These are phyloP conservation scores for Fusarium duplospermum DNA, from an alignment of 2,329 filamentous ascomycete genomes.

Conservation along the genomic window DNA sequence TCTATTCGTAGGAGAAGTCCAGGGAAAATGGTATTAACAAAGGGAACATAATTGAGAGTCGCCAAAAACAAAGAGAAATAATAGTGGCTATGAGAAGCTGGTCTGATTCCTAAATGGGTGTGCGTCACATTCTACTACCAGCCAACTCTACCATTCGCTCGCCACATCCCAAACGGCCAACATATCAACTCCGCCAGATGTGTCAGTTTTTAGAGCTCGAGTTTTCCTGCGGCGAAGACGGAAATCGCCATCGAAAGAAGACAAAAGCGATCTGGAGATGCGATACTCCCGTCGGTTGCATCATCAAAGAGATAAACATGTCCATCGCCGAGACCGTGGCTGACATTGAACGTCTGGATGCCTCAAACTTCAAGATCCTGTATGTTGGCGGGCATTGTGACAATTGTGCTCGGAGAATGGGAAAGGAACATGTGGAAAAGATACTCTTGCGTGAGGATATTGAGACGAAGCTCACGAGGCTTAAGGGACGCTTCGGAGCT, in stretches of 20 bases:
- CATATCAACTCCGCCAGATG: neutral
- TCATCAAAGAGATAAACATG: neutral
- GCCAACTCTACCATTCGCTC: neutral
- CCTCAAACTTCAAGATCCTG: neutral
- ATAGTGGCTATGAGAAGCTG: neutral
- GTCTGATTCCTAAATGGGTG: neutral
- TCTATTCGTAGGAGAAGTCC: too few species aligned
- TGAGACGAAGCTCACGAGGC: neutral
- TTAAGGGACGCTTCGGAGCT: neutral
- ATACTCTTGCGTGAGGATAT: neutral
- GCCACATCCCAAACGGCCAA: neutral
- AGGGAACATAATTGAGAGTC: neutral
- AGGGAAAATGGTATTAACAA: neutral
- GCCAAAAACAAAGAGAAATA: neutral
- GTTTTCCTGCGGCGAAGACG: neutral
- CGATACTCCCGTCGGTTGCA: neutral
- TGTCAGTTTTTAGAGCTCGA: neutral
- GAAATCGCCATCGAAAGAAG: neutral
- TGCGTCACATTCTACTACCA: neutral
- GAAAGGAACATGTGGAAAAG: neutral
- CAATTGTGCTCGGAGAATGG: neutral
- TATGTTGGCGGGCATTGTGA: neutral
- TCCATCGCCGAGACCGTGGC: neutral
- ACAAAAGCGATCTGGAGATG: neutral
- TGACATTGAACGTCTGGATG: neutral